phyloP scores from a whole-genome alignment of 2,329 filamentous ascomycete genomes.

The Davidsoniella eucalypti region DNA sequence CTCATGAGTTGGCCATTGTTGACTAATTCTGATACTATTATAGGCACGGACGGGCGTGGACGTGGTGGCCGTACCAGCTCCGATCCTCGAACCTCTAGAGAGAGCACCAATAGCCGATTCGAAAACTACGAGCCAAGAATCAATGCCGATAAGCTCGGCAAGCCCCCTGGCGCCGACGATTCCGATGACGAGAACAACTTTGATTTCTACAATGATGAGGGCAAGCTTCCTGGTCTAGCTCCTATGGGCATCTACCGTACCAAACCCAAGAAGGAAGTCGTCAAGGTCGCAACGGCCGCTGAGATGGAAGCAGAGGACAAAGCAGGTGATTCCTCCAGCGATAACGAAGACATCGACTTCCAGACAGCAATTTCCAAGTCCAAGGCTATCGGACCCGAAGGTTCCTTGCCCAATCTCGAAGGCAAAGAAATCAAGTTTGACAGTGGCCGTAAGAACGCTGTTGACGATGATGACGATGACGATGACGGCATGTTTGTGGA shows the following conservation, averaged over 20 bases:
- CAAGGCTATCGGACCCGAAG: slow-evolving; percentile 24
- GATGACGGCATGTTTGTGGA: slow-evolving; percentile 16
- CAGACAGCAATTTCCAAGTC: slow-evolving; percentile 12
- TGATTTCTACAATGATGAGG: slow-evolving; percentile 26
- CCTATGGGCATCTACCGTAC: slow-evolving; percentile 37
- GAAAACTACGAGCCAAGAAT: slow-evolving; percentile 30
- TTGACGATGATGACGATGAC: slow-evolving; percentile 15
- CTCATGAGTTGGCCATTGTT: not conserved
- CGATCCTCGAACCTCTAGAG: slow-evolving; percentile 18
- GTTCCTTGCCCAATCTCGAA: slow-evolving; percentile 36
- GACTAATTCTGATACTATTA: not conserved
- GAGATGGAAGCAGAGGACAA: slow-evolving; percentile 11
- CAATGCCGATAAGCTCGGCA: slow-evolving; percentile 39
- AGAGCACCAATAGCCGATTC: slow-evolving; percentile 17
- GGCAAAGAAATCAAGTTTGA: slow-evolving; percentile 31
- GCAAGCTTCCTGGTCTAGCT: slow-evolving; percentile 22
- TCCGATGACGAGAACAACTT: slow-evolving; percentile 31
- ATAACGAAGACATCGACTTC: slow-evolving; percentile 13
- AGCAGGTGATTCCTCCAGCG: slow-evolving; percentile 8
- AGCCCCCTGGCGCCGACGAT: slow-evolving; percentile 21
- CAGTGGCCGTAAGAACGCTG: slow-evolving; percentile 16
- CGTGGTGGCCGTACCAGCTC: slow-evolving; percentile 16
- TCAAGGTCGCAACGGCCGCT: slow-evolving; percentile 10
- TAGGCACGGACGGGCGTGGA: slow-evolving; percentile 6
- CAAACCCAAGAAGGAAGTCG: slow-evolving; percentile 10